A percentile compares a stretch with the other conserved stretches of the same genome.
Conservation (phyloP, 2,329 filamentous ascomycete genomes). For the Aspergillus nomiae region DNA sequence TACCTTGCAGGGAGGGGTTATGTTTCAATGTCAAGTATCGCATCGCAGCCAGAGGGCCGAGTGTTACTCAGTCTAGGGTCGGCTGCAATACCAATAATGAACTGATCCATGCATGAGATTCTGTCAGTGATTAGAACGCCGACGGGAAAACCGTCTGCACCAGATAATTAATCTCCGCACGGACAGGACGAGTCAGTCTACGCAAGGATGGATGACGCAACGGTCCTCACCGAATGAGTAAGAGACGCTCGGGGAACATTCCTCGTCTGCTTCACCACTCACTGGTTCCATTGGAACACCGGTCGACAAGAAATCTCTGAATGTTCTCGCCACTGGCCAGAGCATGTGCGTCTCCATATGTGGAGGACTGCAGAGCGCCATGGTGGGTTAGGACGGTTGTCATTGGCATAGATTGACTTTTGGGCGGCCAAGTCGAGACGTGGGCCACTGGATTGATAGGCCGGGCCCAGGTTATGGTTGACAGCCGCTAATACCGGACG, state of each 20-base stretch:
- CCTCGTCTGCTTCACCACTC: neutral
- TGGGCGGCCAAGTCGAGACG: neutral
- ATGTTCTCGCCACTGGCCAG: neutral
- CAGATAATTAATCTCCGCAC: neutral
- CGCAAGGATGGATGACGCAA: neutral
- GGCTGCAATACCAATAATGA: neutral
- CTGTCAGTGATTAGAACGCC: neutral
- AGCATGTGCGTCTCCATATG: neutral
- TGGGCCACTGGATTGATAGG: neutral
- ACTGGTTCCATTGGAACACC: too few relatives aligned
- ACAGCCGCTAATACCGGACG: neutral
- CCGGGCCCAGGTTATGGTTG: neutral
- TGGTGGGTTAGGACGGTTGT: neutral
- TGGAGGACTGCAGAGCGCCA: neutral
- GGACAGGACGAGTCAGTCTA: neutral
- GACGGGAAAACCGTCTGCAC: neutral
- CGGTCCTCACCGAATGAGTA: neutral
- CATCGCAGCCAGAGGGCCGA: neutral
- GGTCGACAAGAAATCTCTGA: neutral
- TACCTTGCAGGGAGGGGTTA: neutral
- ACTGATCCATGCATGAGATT: neutral
- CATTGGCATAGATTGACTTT: neutral
- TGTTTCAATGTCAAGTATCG: neutral
- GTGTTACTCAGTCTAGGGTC: neutral
- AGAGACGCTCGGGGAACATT: neutral